Evolutionary conservation across 371 early-diverging fungal genomes (phyloP).

Genomic region (Batrachochytrium dendrobatidis): DNA sequence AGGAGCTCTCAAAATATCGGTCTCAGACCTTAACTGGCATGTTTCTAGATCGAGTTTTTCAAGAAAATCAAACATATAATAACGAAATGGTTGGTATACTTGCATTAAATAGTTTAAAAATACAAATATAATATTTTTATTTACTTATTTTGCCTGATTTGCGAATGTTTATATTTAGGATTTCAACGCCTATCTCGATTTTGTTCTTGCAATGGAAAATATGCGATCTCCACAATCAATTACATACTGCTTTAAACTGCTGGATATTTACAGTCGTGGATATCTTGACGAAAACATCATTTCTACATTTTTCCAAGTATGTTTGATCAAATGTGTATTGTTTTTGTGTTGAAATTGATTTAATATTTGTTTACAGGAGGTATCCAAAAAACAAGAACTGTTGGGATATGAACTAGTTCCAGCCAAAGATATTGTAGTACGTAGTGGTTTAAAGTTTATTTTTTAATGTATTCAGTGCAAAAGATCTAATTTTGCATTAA

Average conservation of each 20-base stretch:
- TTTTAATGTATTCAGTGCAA: background rate
- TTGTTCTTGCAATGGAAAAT: conserved; percentile 45
- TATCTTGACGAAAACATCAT: conserved; percentile 33
- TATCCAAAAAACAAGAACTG: background rate
- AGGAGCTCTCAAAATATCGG: conserved; percentile 34
- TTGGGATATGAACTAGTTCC: conserved; percentile 31
- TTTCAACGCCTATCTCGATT: conserved; percentile 39
- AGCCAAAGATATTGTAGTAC: conserved; percentile 34
- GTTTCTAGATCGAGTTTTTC: conserved; percentile 44
- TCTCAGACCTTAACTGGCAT: conserved; percentile 28
- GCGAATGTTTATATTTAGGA: conserved; percentile 33
- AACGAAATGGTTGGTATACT: conserved; percentile 31
- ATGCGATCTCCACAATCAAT: conserved; percentile 34
- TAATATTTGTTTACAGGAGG: background rate
- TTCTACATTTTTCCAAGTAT: conserved; percentile 30
- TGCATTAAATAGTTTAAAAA: background rate
- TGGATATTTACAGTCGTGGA: conserved; percentile 37
- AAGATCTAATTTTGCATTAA: background rate
- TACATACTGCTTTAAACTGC: conserved; percentile 30
- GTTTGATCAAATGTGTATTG: background rate
- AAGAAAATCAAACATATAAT: conserved; percentile 38
- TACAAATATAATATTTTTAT: background rate
- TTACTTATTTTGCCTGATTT: background rate
- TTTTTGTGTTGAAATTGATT: background rate
- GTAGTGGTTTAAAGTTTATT: conserved; percentile 4